Evolutionary conservation across 164 flowering plant genomes (phyloP).

Genomic region (Nymphaea thermarum): DNA sequence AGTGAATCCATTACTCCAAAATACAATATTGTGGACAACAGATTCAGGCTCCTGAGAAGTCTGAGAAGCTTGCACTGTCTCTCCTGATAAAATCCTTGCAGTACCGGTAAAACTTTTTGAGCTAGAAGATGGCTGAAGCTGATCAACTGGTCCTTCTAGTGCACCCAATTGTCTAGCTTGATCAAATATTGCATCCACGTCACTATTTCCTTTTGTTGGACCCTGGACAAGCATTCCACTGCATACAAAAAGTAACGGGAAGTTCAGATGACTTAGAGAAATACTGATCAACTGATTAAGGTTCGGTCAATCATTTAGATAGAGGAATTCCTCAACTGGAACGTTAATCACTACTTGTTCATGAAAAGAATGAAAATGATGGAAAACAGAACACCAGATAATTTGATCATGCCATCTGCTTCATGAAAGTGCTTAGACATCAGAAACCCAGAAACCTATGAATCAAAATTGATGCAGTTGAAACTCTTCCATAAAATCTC

Average conservation of each 20-base stretch:
- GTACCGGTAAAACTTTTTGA: slow-evolving; percentile 70
- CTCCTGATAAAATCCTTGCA: slow-evolving; percentile 67
- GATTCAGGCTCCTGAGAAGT: slow-evolving; percentile 45
- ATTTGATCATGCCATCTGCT: too few species aligned
- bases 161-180: slow-evolving; percentile 83
- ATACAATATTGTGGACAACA: slow-evolving; percentile 42
- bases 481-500: too few species aligned
- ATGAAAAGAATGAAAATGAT: too few species aligned
- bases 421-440: too few species aligned
- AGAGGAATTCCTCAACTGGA: background rate
- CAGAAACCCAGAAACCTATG: too few species aligned
- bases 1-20: slow-evolving; percentile 89
- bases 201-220: slow-evolving; percentile 51
- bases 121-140: slow-evolving; percentile 43
- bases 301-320: background rate
- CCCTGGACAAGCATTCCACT: slow-evolving; percentile 96
- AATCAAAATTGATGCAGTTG: too few species aligned
- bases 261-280: background rate
- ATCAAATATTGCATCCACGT: slow-evolving; percentile 73
- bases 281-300: background rate
- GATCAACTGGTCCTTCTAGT: slow-evolving; percentile 54
- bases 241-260: slow-evolving; percentile 9
- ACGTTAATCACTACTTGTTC: too few species aligned
- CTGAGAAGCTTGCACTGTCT: slow-evolving; percentile 26
- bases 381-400: too few species aligned